A percentile compares a stretch with the other conserved stretches of the same genome.
Conservation (phyloP, 352 stramenopile species). For the Pythium phragmitis region DNA sequence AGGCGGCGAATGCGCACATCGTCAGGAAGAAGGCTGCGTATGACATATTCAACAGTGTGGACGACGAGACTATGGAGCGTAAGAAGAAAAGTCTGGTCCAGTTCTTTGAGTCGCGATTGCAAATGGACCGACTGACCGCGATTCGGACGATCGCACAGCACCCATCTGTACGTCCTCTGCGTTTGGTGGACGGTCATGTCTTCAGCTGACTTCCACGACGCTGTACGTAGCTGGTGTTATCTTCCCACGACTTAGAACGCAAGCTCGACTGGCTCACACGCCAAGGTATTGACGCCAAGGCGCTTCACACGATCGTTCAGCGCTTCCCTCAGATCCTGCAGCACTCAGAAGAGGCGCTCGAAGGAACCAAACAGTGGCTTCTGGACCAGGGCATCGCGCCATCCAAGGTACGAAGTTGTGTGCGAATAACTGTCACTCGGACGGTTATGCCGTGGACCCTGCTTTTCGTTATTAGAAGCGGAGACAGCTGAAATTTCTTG, state of each 20-base stretch:
- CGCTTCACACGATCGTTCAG: constrained; percentile 4
- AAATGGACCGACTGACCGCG: neutral
- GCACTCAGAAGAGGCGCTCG: constrained; percentile 11
- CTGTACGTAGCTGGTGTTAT: constrained; percentile 5
- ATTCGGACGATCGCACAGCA: constrained; percentile 2
- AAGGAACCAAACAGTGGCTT: constrained; percentile 16
- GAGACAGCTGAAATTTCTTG: too few species aligned
- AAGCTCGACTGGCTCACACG: constrained; percentile 17
- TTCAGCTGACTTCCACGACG: too few species aligned
- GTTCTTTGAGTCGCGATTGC: neutral
- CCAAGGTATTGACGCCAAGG: constrained; percentile 1
- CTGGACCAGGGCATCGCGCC: constrained; percentile 8
- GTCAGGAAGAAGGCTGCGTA: neutral
- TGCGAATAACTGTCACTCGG: too few species aligned
- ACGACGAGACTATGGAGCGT: neutral
- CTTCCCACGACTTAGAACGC: constrained; percentile 8
- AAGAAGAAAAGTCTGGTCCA: neutral
- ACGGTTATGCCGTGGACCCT: too few species aligned
- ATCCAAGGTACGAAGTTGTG: constrained; percentile 14
- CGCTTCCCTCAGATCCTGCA: constrained; percentile 18
- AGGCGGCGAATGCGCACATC: constrained; percentile 3
- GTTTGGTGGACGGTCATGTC: too few species aligned
- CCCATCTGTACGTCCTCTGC: neutral
- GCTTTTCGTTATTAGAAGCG: too few species aligned
- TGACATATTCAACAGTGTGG: neutral